Base-by-base conservation (phyloP, 345 rosid species). In the Corymbia maculata region DNA sequence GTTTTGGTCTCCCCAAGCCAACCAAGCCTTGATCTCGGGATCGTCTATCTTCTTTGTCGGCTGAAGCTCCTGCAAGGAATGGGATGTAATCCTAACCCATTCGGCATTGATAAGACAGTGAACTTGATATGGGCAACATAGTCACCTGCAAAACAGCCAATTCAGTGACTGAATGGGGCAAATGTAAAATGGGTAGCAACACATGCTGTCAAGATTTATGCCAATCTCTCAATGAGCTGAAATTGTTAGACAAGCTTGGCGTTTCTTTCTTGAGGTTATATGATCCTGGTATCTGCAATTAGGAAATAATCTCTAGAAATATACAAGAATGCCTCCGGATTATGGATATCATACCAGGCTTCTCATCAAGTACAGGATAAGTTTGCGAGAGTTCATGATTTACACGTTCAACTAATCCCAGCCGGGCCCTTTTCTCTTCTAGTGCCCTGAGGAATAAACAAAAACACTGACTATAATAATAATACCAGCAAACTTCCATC, bases 11-110 rank as follows among this genome's bases (percentile, higher is more conserved):
- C 96, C 98, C 94, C 97, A 91, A 86, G 99, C 96, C 87, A 98
- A 92, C 99, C 99, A 98, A 7, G 96, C 98, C 91, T 96, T 97
- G 93, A 98, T 95, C 92, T 95, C 98, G 30, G 98, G 99, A 90
- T 97, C 98, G 52, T 96, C 99, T n/a, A 95, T 50, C 22, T 95
- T 90, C 91, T 95, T 98, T 2, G 96, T 91, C 22, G 98, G 93
- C 88, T 94, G 94, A 92, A 97, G 89, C 90, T 98, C 97, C 91
- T 97, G 98, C 87, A 96, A 89, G 17, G 95, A 16, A 89, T 97
- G 98, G 44, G 97, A 93, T 47, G 99, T 97, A 89, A 98, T 92
- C 90, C 99, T 8, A 99, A 97, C 36, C 99, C 99, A 79, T 98
- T 98, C 7, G 99, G 98, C 99, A 98, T 96, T 57, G 97, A 91